Conservation (phyloP, 2,329 filamentous ascomycete genomes). For the Colletotrichum musae region DNA sequence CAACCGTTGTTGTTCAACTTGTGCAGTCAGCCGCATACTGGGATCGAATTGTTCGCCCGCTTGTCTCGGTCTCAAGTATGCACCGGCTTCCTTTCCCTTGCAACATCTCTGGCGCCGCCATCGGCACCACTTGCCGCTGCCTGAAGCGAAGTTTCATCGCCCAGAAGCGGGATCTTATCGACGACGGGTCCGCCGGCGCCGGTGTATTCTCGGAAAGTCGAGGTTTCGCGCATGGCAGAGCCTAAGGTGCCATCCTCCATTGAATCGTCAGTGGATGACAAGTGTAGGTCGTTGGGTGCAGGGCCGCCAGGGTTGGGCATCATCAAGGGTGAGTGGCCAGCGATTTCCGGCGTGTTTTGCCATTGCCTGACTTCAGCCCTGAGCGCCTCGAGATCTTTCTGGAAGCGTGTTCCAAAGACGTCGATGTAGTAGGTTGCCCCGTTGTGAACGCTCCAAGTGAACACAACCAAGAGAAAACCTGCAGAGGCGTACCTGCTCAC, state of each 20-base stretch:
- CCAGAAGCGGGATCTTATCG: conserved; percentile 71
- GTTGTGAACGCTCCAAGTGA: conserved; percentile 96
- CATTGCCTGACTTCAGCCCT: conserved; percentile 91
- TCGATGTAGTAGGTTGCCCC: conserved; percentile 98
- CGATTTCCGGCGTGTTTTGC: conserved; percentile 75
- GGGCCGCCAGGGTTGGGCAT: conserved; percentile 50
- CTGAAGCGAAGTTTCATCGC: conserved; percentile 57
- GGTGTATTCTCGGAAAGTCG: conserved; percentile 42
- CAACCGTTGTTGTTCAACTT: no score
- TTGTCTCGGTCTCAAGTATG: neutral
- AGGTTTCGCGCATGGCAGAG: conserved; percentile 29
- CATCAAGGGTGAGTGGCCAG: conserved; percentile 54
- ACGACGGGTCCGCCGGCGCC: conserved; percentile 52
- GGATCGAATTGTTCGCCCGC: neutral
- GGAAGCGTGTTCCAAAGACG: conserved; percentile 95
- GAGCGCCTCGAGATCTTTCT: conserved; percentile 93
- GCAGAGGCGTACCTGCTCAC: conserved; percentile 86
- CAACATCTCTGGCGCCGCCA: conserved; percentile 59
- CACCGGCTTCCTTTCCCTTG: conserved; percentile 62
- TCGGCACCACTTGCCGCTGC: conserved; percentile 60
- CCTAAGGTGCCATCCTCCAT: conserved; percentile 41
- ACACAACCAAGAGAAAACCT: conserved; percentile 84
- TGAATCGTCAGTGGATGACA: conserved; percentile 38
- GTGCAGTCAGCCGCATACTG: no score
- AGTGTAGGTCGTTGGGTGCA: conserved; percentile 25